A percentile compares a stretch with the other conserved stretches of the same genome.
Conservation (phyloP, 768 basidiomycete species). For the Lyophyllum semitale region DNA sequence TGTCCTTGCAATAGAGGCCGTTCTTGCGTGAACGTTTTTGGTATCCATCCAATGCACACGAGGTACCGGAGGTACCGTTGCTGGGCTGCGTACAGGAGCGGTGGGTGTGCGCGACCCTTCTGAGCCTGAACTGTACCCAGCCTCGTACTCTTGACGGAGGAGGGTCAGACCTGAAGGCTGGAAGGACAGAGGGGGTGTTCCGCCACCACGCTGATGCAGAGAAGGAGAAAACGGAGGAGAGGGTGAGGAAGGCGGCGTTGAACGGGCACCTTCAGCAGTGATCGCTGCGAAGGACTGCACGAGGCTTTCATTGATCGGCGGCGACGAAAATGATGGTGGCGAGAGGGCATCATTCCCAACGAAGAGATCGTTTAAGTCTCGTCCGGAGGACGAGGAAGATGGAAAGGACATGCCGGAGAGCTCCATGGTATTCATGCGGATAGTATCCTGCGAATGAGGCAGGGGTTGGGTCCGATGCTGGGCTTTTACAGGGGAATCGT, state of each 20-base stretch:
- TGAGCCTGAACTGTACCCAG: conserved; percentile 1
- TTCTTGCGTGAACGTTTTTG: conserved; percentile 10
- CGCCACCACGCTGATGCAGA: conserved; percentile 12
- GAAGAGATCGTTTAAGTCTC: conserved; percentile 4
- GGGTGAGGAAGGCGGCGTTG: conserved; percentile 7
- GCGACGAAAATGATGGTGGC: conserved; percentile 11
- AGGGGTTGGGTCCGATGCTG: conserved; percentile 12
- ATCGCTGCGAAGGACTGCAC: conserved; percentile 14
- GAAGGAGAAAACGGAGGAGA: conserved; percentile 16
- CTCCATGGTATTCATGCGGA: conserved; percentile 67
- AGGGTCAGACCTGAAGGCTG: conserved; percentile 42
- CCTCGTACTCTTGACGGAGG: conserved; percentile 27
- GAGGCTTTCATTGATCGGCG: conserved; percentile 10
- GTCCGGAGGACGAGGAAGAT: conserved; percentile 13
- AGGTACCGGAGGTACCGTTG: conserved; percentile 9
- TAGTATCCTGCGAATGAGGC: conserved; percentile 62
- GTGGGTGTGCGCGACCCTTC: conserved; percentile 18
- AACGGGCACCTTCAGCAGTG: conserved; percentile 12
- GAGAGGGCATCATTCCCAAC: conserved; percentile 10
- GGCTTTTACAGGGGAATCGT: conserved; percentile 14
- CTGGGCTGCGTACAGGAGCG: conserved; percentile 1
- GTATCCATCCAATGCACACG: conserved; percentile 12
- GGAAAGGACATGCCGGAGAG: conserved; percentile 57
- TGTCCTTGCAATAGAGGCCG: conserved; percentile 7
- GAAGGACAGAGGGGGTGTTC: conserved; percentile 16